A percentile compares a stretch with the other conserved stretches of the same genome.
phyloP scores from a whole-genome alignment of 1,139 yeast genomes.

The Kodamaea sp. region DNA sequence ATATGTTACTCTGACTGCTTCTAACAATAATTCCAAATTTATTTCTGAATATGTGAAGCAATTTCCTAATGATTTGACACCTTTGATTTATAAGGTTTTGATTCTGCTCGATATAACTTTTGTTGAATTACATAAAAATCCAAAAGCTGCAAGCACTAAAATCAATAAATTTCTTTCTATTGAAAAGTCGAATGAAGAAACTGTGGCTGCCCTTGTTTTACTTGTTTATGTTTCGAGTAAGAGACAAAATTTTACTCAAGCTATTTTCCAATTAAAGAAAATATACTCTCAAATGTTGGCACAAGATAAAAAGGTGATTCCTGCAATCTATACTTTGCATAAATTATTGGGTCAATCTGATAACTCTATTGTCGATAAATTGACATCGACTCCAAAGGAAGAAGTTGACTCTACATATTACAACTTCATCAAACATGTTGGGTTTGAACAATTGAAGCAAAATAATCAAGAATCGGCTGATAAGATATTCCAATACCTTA shows the following conservation, averaged over 20 bases:
- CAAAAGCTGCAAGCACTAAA: slow-evolving; percentile 12
- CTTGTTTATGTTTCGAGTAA: slow-evolving; percentile 6
- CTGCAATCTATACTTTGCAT: slow-evolving; percentile 20
- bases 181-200: slow-evolving; percentile 2
- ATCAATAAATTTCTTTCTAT: slow-evolving; percentile 23
- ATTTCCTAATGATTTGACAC: slow-evolving; percentile 34
- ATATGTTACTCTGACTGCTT: slow-evolving; percentile 36
- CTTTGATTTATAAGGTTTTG: slow-evolving; percentile 30
- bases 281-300: slow-evolving; percentile 1
- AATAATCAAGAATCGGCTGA: slow-evolving; percentile 27
- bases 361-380: slow-evolving; percentile 2
- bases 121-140: slow-evolving; percentile 23
- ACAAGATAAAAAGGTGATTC: slow-evolving; percentile 1
- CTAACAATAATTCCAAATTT: slow-evolving; percentile 17
- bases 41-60: slow-evolving; percentile 19
- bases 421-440: slow-evolving; percentile 45
- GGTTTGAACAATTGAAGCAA: slow-evolving; percentile 42
- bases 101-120: slow-evolving; percentile 26
- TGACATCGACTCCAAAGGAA: slow-evolving; percentile 12
- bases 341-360: slow-evolving; percentile 17
- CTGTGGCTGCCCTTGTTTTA: slow-evolving; percentile 7
- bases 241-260: slow-evolving; percentile 6
- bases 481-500: slow-evolving; percentile 26
- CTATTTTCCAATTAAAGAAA: slow-evolving; percentile 6
- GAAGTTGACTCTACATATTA: slow-evolving; percentile 21